These are phyloP conservation scores for Talaromyces nanjingensis DNA, from an alignment of 495 filamentous ascomycete species.

Conservation along the genomic window DNA sequence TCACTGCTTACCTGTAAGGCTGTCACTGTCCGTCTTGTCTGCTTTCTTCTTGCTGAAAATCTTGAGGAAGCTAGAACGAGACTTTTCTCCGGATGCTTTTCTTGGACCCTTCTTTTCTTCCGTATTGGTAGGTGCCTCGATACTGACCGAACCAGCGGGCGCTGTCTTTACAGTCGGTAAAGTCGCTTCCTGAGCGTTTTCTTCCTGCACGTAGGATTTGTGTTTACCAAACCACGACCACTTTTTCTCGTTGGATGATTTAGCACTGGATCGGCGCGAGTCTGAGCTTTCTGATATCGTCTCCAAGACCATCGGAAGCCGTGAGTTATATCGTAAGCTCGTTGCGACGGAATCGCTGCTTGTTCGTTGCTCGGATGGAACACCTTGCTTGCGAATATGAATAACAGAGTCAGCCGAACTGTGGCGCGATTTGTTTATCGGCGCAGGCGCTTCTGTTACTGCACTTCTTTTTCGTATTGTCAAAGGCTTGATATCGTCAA, in stretches of 20 bases:
- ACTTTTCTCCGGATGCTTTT: constrained; percentile 10
- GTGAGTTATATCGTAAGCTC: constrained; percentile 8
- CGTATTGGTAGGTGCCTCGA: not conserved
- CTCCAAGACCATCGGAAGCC: constrained; percentile 8
- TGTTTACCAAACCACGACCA: constrained; percentile 59
- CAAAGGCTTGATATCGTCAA: constrained; percentile 40
- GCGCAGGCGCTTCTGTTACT: not conserved
- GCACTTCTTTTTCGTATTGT: constrained; percentile 46
- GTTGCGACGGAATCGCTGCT: constrained; percentile 7
- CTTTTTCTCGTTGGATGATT: constrained; percentile 43
- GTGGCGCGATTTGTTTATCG: constrained; percentile 1
- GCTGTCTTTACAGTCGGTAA: not conserved
- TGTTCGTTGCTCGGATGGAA: constrained; percentile 4
- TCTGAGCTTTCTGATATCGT: constrained; percentile 12
- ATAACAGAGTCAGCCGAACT: constrained; percentile 7
- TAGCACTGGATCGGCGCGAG: constrained; percentile 18
- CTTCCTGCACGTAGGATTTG: constrained; percentile 31
- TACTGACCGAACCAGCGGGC: not conserved
- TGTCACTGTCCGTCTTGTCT: constrained; percentile 11
- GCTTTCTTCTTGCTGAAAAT: constrained; percentile 18
- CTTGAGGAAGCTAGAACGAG: constrained; percentile 20
- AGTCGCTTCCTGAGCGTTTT: not conserved
- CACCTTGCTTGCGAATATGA: not conserved
- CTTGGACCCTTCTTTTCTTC: not conserved
- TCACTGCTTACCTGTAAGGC: constrained; percentile 1